Percentiles rank a stretch among this genome's conserved stretches.
Conservation (phyloP, 495 filamentous ascomycete species). For the Penicillium maclennaniae region DNA sequence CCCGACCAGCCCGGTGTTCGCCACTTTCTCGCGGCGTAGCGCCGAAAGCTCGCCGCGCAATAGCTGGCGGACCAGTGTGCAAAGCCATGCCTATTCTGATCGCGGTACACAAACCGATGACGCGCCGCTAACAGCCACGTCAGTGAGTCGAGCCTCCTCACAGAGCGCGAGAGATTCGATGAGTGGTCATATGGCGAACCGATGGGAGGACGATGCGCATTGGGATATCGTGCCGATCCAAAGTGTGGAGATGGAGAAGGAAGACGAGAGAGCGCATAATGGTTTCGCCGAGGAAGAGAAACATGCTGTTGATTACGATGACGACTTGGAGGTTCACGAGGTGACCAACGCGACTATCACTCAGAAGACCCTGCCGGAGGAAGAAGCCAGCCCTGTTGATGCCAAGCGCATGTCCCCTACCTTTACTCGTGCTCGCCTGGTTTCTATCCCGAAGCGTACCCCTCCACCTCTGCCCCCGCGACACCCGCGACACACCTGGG, state of each 20-base stretch:
- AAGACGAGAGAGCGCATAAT: background rate
- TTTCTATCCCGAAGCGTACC: slow-evolving; percentile 69
- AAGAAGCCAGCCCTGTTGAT: slow-evolving; percentile 36
- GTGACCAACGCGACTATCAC: slow-evolving; percentile 41
- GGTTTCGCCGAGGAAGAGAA: slow-evolving; percentile 13
- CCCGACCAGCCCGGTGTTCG: slow-evolving; percentile 71
- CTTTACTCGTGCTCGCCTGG: slow-evolving; percentile 59
- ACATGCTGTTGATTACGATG: slow-evolving; percentile 20
- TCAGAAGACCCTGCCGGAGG: slow-evolving; percentile 46
- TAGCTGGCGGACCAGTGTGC: slow-evolving; percentile 65
- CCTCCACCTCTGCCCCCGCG: slow-evolving; percentile 64
- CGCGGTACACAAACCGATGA: slow-evolving; percentile 59
- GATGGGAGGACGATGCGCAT: slow-evolving; percentile 25
- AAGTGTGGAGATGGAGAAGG: slow-evolving; percentile 11
- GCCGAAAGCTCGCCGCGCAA: slow-evolving; percentile 53
- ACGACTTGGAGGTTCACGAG: slow-evolving; percentile 43
- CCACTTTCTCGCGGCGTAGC: slow-evolving; percentile 63
- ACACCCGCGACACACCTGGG: slow-evolving; percentile 48
- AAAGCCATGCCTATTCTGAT: slow-evolving; percentile 62
- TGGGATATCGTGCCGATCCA: slow-evolving; percentile 38
- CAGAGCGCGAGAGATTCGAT: slow-evolving; percentile 42
- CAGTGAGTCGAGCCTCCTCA: slow-evolving; percentile 43
- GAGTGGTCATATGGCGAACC: slow-evolving; percentile 29
- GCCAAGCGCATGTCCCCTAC: slow-evolving; percentile 43
- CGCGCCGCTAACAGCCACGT: slow-evolving; percentile 42